These are phyloP conservation scores for Phytopythium mirpurense DNA, from an alignment of 352 stramenopile genomes.

Conservation along the genomic window DNA sequence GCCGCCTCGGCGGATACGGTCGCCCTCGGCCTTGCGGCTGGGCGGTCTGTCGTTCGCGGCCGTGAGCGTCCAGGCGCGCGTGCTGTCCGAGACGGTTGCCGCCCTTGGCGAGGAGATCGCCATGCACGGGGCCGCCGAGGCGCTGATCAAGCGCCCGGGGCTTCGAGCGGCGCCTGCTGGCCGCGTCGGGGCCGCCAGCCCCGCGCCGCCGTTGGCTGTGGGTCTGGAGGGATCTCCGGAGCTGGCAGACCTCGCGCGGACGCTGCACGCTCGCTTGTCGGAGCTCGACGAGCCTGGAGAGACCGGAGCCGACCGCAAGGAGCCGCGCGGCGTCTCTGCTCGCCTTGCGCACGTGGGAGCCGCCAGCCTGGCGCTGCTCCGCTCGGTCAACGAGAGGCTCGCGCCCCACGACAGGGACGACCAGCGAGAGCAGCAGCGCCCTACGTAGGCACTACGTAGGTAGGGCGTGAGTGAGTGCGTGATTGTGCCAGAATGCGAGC, in stretches of 20 bases:
- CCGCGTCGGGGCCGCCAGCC: background rate
- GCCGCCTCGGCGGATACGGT: background rate
- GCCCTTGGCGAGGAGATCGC: constrained; percentile 33
- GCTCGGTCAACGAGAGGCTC: background rate
- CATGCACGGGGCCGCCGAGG: constrained; percentile 32
- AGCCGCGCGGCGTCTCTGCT: background rate
- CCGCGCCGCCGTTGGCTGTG: background rate
- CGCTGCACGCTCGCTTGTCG: background rate
- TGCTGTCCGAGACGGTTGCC: constrained; percentile 15
- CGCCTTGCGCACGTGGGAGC: background rate
- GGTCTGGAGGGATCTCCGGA: background rate
- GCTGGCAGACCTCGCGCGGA: background rate
- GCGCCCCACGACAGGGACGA: background rate
- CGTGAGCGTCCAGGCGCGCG: constrained; percentile 10
- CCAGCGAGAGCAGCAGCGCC: background rate
- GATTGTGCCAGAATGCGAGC: no score
- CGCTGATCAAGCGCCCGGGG: constrained; percentile 37
- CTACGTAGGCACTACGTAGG: no score
- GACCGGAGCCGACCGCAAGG: no score
- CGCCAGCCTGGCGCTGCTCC: constrained; percentile 1
- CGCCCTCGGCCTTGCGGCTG: background rate
- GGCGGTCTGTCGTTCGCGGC: background rate
- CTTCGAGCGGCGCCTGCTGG: constrained; percentile 11
- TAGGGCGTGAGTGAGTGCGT: no score
- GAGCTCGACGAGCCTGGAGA: background rate